phyloP scores from a whole-genome alignment of 495 filamentous ascomycete species.

The Xylaria cubensis region DNA sequence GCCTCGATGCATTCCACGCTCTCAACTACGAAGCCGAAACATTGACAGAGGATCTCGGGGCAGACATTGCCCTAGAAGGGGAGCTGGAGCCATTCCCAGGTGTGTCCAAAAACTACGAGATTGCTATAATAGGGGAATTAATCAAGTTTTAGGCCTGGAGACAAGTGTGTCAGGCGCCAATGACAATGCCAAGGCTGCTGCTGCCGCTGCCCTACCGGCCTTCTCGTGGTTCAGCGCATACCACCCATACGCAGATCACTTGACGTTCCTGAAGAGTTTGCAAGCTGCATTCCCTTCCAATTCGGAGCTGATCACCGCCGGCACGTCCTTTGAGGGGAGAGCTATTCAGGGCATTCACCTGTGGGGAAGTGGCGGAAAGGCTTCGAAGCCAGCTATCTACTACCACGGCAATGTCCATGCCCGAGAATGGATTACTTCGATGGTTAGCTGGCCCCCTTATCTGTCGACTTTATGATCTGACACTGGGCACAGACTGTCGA shows the following conservation, averaged over 20 bases:
- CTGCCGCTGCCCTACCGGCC: slow-evolving; percentile 36
- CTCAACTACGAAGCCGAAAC: slow-evolving; percentile 45
- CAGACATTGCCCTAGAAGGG: slow-evolving; percentile 51
- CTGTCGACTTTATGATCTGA: slow-evolving; percentile 18
- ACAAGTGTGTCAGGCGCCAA: background rate
- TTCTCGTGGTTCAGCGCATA: slow-evolving; percentile 64
- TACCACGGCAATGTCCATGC: slow-evolving; percentile 70
- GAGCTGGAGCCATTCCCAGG: slow-evolving; percentile 38
- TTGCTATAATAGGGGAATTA: slow-evolving; percentile 2
- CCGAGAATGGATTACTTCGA: slow-evolving; percentile 67
- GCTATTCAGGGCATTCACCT: slow-evolving; percentile 66
- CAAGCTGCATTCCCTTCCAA: slow-evolving; percentile 55
- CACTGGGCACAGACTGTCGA: slow-evolving; percentile 49
- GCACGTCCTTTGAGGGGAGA: slow-evolving; percentile 58
- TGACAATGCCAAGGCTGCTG: background rate
- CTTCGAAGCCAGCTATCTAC: slow-evolving; percentile 62
- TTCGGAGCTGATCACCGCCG: slow-evolving; percentile 61
- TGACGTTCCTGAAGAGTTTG: slow-evolving; percentile 60
- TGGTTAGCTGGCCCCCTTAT: slow-evolving; percentile 35
- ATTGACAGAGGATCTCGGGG: slow-evolving; percentile 56
- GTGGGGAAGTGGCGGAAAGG: slow-evolving; percentile 62
- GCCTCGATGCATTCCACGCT: slow-evolving; percentile 48
- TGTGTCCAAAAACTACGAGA: slow-evolving; percentile 10
- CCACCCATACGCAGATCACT: slow-evolving; percentile 63
- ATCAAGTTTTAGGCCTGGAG: slow-evolving; percentile 16